Percentiles rank a stretch among this genome's conserved stretches.
phyloP scores from a whole-genome alignment of 371 early-diverging fungal species.

The Apophysomyces sp. region DNA sequence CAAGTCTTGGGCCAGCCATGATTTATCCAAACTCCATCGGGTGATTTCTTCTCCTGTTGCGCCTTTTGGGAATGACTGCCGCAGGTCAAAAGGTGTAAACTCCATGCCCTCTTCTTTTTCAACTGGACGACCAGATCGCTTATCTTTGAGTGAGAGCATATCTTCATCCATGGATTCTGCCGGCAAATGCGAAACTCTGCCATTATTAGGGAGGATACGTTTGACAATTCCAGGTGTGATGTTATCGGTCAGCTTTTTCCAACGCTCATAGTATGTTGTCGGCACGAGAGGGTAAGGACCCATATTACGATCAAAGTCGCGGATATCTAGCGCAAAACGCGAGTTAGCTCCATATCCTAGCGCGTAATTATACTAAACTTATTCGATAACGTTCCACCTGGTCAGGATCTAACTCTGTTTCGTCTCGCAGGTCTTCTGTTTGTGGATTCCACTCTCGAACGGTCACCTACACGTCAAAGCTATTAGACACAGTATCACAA shows the following conservation, averaged over 20 bases:
- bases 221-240: slow-evolving; percentile 58
- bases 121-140: slow-evolving; percentile 36
- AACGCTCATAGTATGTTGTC: slow-evolving; percentile 63
- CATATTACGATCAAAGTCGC: slow-evolving; percentile 78
- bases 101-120: slow-evolving; percentile 47
- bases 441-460: slow-evolving; percentile 71
- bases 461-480: slow-evolving; percentile 50
- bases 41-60: slow-evolving; percentile 74
- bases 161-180: slow-evolving; percentile 14
- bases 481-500: slow-evolving; percentile 2
- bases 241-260: slow-evolving; percentile 69
- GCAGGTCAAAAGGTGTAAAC: slow-evolving; percentile 75
- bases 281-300: slow-evolving; percentile 86
- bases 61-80: slow-evolving; percentile 76
- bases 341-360: background rate
- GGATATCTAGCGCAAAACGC: slow-evolving; percentile 53
- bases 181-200: slow-evolving; percentile 51
- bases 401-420: slow-evolving; percentile 43
- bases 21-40: slow-evolving; percentile 88
- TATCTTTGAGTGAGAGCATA: slow-evolving; percentile 18
- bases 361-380: slow-evolving; percentile 32
- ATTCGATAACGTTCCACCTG: slow-evolving; percentile 44
- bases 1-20: slow-evolving; percentile 70
- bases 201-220: slow-evolving; percentile 63
- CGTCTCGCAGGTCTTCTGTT: slow-evolving; percentile 58